Percentiles rank a stretch among this genome's conserved stretches.
These are phyloP conservation scores for Ottelia alismoides DNA, from an alignment of 106 monocot species.

Conservation along the genomic window DNA sequence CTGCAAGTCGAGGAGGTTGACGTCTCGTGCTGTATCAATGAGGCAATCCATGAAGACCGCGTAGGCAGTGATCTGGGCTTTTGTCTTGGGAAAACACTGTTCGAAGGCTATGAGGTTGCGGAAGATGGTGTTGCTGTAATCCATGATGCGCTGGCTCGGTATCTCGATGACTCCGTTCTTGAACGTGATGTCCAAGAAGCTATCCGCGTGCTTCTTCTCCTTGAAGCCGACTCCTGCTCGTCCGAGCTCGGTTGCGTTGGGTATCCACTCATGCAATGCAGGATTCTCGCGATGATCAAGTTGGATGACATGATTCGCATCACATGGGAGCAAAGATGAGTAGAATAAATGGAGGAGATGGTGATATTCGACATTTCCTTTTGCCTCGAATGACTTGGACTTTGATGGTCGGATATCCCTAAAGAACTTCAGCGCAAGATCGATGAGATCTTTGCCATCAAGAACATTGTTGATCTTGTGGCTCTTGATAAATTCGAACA, in stretches of 20 bases:
- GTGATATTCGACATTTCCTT: neutral
- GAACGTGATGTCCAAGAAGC: conserved; percentile 18
- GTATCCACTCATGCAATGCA: conserved; percentile 1
- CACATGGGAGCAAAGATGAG: neutral
- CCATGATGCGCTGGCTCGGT: conserved; percentile 8
- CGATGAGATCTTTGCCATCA: too few relatives aligned
- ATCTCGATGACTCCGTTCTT: conserved; percentile 17
- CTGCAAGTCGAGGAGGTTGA: neutral
- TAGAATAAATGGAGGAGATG: conserved; percentile 16
- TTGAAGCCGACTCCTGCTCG: conserved; percentile 9
- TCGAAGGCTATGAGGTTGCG: conserved; percentile 34
- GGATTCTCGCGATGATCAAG: neutral
- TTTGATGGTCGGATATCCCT: neutral
- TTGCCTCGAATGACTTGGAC: neutral
- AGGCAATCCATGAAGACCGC: neutral
- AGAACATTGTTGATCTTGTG: neutral
- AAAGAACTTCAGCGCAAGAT: neutral
- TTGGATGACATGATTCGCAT: too few relatives aligned
- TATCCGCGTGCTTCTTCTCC: conserved; percentile 3
- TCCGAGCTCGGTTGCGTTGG: conserved; percentile 10
- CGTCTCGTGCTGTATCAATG: neutral
- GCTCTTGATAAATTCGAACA: neutral
- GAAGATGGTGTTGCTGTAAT: conserved; percentile 1
- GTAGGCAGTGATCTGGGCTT: conserved; percentile 4
- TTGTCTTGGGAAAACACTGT: conserved; percentile 10